Base-by-base conservation (phyloP, 768 basidiomycete genomes). In the Boletus subparvulus region DNA sequence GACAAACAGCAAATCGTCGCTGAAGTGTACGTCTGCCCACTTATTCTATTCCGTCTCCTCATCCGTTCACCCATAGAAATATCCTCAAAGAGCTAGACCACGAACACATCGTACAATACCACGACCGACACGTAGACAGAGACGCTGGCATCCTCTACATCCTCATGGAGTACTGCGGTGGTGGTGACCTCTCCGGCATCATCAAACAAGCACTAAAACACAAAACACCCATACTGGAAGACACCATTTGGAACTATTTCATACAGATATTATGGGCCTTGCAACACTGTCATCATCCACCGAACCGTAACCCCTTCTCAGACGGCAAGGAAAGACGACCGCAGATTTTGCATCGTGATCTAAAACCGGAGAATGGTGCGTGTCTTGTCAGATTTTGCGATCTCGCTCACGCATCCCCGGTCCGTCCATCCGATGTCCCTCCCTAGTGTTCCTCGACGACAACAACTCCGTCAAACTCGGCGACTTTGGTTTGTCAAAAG, bases 161-260 rank as follows among this genome's bases (percentile, higher is more conserved):
- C 59, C 80, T 98, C 62, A 99, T 98, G 97, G 97, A 99, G 76
- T 98, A 93, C 71, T 99, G 97, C 68, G 94, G 93, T 6, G 95
- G 94, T 21, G 97, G 97, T 13, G 97, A 99, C 76, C 82, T 99
- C 52, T 92, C 92, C 2, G 77, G 82, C 36, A 74, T 97, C 66
- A 97, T 98, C 72, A 91, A 92, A 66, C 86, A 85, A 59, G 83
- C 90, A 1, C 72, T 77, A 58, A 86, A 85, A 67, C 78, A 83
- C 54, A 83, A 81, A 56, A 81, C 88, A 50, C 83, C 85, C 3
- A 84, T 98, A 50, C 82, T 92, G 1, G 97, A 99, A 75, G 94
- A 97, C 59, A 89, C 88, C 8, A 84, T 99, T 41, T 98, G 97
- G 97, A 84, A 84, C 65, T 98, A 96, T 69, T 94, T 99, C 66